Evolutionary conservation across 140 eudicot genomes (phyloP).

Genomic region (Erigeron philadelphicus): DNA sequence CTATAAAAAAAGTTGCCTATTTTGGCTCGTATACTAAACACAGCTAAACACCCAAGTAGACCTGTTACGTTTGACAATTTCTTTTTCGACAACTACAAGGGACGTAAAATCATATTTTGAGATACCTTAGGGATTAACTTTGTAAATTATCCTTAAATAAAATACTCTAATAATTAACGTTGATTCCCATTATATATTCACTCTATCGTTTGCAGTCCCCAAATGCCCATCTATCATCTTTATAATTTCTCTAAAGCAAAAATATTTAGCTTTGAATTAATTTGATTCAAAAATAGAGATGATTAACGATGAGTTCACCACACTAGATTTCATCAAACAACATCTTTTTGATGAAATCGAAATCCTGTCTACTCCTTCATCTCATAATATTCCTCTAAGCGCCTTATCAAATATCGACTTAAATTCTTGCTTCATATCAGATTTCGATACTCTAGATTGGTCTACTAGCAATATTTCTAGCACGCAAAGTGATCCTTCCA

Average conservation of each 20-base stretch:
- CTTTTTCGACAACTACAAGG: not conserved
- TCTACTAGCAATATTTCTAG: not conserved
- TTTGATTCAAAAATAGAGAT: constrained; percentile 16
- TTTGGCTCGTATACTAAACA: no score
- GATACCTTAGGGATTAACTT: not conserved
- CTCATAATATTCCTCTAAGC: not conserved
- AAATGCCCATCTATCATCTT: not conserved
- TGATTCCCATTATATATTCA: not conserved
- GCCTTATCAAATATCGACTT: constrained; percentile 1
- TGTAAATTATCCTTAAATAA: not conserved
- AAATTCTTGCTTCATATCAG: constrained; percentile 15
- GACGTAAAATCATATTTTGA: not conserved
- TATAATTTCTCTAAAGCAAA: not conserved
- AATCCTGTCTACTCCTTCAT: not conserved
- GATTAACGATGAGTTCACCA: constrained; percentile 15
- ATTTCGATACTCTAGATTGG: constrained; percentile 1
- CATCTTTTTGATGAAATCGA: constrained; percentile 27
- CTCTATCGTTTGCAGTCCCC: not conserved
- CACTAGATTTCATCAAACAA: constrained; percentile 33
- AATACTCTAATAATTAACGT: not conserved
- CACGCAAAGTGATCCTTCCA: constrained; percentile 24
- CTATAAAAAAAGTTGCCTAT: no score
- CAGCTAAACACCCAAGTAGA: no score
- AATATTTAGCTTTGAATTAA: not conserved
- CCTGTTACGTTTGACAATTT: no score